phyloP scores from a whole-genome alignment of 345 rosid species.

The Sisymbrium irio region DNA sequence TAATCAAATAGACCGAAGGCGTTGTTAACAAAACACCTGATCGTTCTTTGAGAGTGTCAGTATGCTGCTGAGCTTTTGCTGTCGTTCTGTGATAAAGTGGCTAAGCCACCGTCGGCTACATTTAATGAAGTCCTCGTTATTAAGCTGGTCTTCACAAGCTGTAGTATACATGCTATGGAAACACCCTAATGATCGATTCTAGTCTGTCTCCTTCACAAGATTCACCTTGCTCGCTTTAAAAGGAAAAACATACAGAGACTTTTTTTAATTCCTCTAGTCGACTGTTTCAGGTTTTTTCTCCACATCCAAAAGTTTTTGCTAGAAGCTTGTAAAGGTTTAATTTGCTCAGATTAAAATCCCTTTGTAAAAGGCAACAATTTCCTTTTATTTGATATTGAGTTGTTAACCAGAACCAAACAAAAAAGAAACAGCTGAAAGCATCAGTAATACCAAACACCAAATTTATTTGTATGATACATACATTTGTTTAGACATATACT shows the following conservation, averaged over 20 bases:
- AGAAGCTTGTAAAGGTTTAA: neutral
- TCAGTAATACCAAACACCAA: neutral
- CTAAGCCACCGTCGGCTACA: neutral
- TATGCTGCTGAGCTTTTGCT: neutral
- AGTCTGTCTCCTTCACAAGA: neutral
- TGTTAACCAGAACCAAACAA: neutral
- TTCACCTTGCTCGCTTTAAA: neutral
- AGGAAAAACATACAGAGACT: neutral
- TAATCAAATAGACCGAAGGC: neutral
- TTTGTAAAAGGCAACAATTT: neutral
- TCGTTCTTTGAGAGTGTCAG: neutral
- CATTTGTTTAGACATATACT: neutral
- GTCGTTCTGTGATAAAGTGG: neutral
- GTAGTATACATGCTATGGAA: neutral
- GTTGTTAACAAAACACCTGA: neutral
- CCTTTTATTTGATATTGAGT: neutral
- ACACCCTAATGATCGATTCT: neutral
- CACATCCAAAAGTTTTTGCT: neutral
- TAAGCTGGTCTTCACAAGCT: neutral
- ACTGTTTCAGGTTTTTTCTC: neutral
- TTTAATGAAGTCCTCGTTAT: neutral
- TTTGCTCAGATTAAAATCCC: neutral
- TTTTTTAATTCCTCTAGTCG: neutral
- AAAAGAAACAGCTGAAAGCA: neutral
- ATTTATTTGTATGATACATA: neutral